These are phyloP conservation scores for Pilatotrama ljubarskyi DNA, from an alignment of 768 basidiomycete species.

Conservation along the genomic window DNA sequence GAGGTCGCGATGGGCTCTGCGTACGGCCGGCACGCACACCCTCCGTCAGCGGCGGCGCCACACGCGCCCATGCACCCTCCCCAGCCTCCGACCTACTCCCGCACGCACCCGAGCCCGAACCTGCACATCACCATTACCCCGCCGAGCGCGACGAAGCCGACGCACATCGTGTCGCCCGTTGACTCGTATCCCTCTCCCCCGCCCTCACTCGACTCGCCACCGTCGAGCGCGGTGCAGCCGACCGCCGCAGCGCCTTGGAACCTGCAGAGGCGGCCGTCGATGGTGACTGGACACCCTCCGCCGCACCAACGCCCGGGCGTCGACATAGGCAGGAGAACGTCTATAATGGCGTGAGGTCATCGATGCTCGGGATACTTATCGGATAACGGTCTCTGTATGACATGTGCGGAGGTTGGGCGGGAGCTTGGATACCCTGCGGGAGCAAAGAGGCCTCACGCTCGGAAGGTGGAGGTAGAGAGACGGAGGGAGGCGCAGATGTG, in stretches of 20 bases:
- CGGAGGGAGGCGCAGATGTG: not conserved
- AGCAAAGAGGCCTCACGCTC: too few species aligned
- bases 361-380: not conserved
- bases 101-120: slow-evolving; percentile 28
- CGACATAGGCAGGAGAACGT: slow-evolving; percentile 3
- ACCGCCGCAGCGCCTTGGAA: not conserved
- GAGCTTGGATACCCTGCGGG: not conserved
- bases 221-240: slow-evolving; percentile 19
- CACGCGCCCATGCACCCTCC: slow-evolving; percentile 14
- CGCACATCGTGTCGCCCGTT: slow-evolving; percentile 23
- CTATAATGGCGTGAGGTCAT: slow-evolving; percentile 10
- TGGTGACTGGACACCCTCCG: slow-evolving; percentile 22
- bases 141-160: slow-evolving; percentile 16
- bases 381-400: not conserved
- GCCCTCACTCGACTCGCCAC: slow-evolving; percentile 41
- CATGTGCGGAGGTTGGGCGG: not conserved
- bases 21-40: slow-evolving; percentile 24
- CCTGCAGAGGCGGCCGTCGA: slow-evolving; percentile 8
- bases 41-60: not conserved
- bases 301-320: slow-evolving; percentile 15
- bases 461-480: not conserved
- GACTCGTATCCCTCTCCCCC: slow-evolving; percentile 42
- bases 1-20: slow-evolving; percentile 20
- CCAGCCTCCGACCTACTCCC: slow-evolving; percentile 26
- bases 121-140: slow-evolving; percentile 34